Base-by-base conservation (phyloP, 2,329 filamentous ascomycete genomes). In the Cryphonectria japonica region DNA sequence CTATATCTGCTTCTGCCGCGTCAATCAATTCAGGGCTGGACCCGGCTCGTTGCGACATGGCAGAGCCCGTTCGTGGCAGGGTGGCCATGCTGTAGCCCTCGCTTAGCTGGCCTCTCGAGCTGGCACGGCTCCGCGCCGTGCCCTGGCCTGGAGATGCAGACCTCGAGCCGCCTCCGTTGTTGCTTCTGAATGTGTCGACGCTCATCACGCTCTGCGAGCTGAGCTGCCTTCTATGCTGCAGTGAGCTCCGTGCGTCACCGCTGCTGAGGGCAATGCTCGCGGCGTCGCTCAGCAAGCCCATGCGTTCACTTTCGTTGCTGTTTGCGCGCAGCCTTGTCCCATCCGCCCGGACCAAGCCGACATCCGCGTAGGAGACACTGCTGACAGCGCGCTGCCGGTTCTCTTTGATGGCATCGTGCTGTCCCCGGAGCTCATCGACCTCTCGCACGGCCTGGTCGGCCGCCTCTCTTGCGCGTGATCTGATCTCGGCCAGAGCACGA, bases 261-360 rank as follows among this genome's bases (percentile, higher is more conserved):
- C 75, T 71, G 66, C 73, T 73, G 62, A 68, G 41, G 19, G 82
- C 81, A 61, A 93, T 91, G 75, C 87, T 90, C 2, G 91, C 92
- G 1, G 91, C 89, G 74, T 91, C 90, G 46, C 91, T 92, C 16
- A 95, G 84, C 11, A 95, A 82, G 0, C 92, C 92, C 60, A 91
- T 83, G 41, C 89, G 84, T 77, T 95, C 92, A 76, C 90, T 93
- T 75, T 94, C 92, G 26, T 85, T 86, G 73, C 91, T 94, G 76
- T 90, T 92, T 50, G 91, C 91, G 41, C 93, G 87, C 39, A 96
- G 81, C 62, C 93, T 85, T 0, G 92, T 93, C 66, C 93, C 93
- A 76, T 96, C 93, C 76, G 93, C 92, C 61, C 91, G 85, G 0
- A 92, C 92, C 19, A 95, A 87, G 46, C 93, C 93, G 5, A 96